phyloP scores from a whole-genome alignment of 1,284 basidiomycete species.

The Peniophora sp. region DNA sequence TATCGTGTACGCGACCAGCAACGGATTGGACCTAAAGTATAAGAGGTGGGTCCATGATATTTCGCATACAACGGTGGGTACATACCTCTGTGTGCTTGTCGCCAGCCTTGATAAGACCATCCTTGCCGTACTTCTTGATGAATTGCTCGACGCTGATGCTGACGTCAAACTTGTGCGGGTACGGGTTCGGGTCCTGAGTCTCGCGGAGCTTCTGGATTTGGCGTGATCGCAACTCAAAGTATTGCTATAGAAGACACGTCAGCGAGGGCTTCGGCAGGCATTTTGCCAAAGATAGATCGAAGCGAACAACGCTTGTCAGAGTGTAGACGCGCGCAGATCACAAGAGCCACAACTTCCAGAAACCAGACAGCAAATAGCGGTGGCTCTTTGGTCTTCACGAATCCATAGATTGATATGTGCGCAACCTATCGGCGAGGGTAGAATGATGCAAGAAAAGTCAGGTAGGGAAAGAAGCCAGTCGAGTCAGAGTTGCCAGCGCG shows the following conservation, averaged over 20 bases:
- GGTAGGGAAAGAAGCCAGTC: not conserved
- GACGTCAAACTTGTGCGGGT: constrained; percentile 99
- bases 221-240: constrained; percentile 88
- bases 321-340: not conserved
- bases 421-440: not conserved
- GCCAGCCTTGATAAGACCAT: constrained; percentile 63
- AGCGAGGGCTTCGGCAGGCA: not conserved
- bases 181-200: constrained; percentile 86
- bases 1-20: constrained; percentile 89
- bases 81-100: constrained; percentile 41
- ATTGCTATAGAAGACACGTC: constrained; percentile 62
- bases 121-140: constrained; percentile 69
- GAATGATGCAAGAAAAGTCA: not conserved
- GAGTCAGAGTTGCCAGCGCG: too few relatives aligned
- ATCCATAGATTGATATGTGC: too few relatives aligned
- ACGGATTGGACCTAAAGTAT: constrained; percentile 43
- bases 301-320: not conserved
- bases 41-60: constrained; percentile 28
- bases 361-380: too few relatives aligned
- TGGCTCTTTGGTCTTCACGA: too few relatives aligned
- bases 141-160: constrained; percentile 73
- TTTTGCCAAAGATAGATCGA: not conserved
- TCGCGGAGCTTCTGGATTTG: constrained; percentile 84
- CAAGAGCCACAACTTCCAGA: not conserved
- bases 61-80: constrained; percentile 60